phyloP scores from a whole-genome alignment of 805 yeast species.

The Yamadazyma kitorensis region DNA sequence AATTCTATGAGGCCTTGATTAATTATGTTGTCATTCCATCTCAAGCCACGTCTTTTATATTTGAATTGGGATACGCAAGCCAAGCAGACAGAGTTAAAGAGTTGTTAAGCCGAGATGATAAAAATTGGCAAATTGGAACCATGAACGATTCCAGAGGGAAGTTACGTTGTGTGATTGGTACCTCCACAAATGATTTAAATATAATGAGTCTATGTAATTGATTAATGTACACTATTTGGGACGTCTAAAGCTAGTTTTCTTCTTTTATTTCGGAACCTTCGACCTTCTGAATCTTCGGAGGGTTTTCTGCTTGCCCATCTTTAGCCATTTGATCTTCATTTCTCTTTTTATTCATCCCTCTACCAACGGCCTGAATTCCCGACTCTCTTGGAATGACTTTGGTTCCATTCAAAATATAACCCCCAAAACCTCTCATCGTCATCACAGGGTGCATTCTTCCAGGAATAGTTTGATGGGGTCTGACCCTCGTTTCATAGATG shows the following conservation, averaged over 20 bases:
- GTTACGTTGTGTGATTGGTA: slow-evolving; percentile 63
- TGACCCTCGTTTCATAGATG: slow-evolving; percentile 74
- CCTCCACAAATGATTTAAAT: slow-evolving; percentile 38
- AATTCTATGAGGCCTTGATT: slow-evolving; percentile 62
- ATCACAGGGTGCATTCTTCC: slow-evolving; percentile 93
- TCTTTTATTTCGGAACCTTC: neutral
- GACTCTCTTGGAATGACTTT: slow-evolving; percentile 68
- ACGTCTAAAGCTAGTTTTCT: neutral
- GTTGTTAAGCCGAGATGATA: slow-evolving; percentile 12
- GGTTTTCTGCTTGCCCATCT: neutral
- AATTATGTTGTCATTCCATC: slow-evolving; percentile 39
- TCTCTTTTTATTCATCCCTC: slow-evolving; percentile 49
- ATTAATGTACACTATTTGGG: neutral
- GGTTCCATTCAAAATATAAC: slow-evolving; percentile 76
- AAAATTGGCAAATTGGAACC: slow-evolving; percentile 50
- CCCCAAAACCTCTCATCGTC: slow-evolving; percentile 94
- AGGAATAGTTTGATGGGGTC: slow-evolving; percentile 88
- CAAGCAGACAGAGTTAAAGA: slow-evolving; percentile 51
- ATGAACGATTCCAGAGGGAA: slow-evolving; percentile 50
- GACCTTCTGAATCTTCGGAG: neutral
- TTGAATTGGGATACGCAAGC: slow-evolving; percentile 65
- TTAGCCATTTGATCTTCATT: slow-evolving; percentile 19
- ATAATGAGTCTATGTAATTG: slow-evolving; percentile 1
- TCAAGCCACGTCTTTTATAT: slow-evolving; percentile 57
- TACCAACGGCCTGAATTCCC: slow-evolving; percentile 64